Percentiles rank a stretch among this genome's conserved stretches.
Evolutionary conservation across 257 asterid species (phyloP).

Genomic region (Prunella vulgaris): DNA sequence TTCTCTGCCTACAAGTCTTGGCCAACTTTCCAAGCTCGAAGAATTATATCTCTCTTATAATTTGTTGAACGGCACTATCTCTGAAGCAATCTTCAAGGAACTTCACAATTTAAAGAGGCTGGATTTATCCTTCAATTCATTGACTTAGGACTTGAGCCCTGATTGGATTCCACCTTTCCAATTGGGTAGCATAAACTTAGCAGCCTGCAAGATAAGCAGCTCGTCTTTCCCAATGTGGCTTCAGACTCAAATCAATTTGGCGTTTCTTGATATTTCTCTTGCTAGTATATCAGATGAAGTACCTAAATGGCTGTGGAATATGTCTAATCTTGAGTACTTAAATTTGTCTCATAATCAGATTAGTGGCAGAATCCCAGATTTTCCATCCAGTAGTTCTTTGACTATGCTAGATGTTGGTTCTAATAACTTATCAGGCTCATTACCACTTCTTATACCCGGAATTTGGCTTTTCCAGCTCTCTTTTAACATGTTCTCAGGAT

Average conservation of each 20-base stretch:
- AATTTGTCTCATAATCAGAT: neutral
- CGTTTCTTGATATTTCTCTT: neutral
- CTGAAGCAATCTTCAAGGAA: neutral
- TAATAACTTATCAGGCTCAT: constrained; percentile 26
- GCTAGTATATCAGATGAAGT: neutral
- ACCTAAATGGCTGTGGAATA: neutral
- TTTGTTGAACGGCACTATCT: neutral
- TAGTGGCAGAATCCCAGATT: neutral
- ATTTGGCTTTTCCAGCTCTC: neutral
- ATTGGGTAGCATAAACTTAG: neutral
- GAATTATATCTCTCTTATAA: neutral
- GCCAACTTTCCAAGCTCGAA: neutral
- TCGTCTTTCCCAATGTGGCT: neutral
- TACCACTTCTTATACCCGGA: constrained; percentile 3
- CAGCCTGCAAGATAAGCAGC: neutral
- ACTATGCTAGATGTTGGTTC: constrained; percentile 17
- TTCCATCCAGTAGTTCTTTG: neutral
- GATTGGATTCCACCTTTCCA: neutral
- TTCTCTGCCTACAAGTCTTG: neutral
- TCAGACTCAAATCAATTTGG: neutral
- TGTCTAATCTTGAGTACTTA: neutral
- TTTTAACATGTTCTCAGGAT: constrained; percentile 23
- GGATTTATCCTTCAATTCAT: neutral
- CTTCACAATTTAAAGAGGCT: neutral
- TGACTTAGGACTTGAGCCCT: neutral